Base-by-base conservation (phyloP, 306 rosid genomes). In the Adenanthera pavonina region DNA sequence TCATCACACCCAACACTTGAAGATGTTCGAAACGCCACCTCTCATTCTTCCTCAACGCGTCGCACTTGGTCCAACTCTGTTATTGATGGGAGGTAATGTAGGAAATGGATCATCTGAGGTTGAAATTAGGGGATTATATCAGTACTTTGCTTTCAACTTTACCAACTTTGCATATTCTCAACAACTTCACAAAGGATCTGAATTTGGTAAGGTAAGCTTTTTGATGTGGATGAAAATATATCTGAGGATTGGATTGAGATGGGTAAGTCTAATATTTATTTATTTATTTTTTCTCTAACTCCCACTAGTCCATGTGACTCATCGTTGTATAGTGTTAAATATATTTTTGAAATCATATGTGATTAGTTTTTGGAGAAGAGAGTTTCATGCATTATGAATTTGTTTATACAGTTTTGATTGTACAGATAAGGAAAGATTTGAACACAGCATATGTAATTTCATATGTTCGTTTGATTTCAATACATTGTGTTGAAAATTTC, bases 1-100 rank as follows among this genome's bases (percentile, higher is more conserved):
- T 19, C 84, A 1, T 15, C 84, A 48, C 97, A 94, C 86, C 97
- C 98, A 20, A 92, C 94, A 71, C 88, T 91, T 79, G 89, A 88
- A 61, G 94, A 92, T 61, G 74, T 92, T 38, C 82, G 84, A 71
- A 83, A 82, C 51, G 49, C 86, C 3, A 25, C 36, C 10, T 10
- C 65, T 9, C 40, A 52, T 0, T 85, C 90, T 81, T 86, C 86
- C 17, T 88, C 91, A 52, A 87, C 78, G 85, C 44, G 84, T 5
- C 35, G 88, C 14, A 88, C 92, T 72, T 86, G 87, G 91, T 86
- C 97, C 6, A 60, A 10, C 51, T 49, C 90, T 61, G 8, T 38
- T 10, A 19, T 69, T 17, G 75, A 72, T 0, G 97, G 97, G 4
- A 86, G 97, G 85, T 92, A 85, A 91, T 82, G 5, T 3, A 3